A percentile compares a stretch with the other conserved stretches of the same genome.
Evolutionary conservation across 2,329 filamentous ascomycete genomes (phyloP).

Genomic region (Fusarium sp.): DNA sequence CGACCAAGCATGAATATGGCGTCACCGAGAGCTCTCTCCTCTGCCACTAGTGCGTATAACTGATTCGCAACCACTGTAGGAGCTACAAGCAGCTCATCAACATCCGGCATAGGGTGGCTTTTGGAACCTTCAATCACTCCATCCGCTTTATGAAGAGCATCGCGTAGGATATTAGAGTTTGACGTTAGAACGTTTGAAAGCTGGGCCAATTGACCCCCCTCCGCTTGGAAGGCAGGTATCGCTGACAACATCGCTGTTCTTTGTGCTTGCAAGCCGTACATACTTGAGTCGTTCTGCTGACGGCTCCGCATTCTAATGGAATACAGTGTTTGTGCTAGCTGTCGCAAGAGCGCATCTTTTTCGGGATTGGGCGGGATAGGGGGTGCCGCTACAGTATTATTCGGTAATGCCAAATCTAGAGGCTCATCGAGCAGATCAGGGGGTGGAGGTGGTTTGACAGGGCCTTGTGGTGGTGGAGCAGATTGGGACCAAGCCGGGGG

Average conservation of each 20-base stretch:
- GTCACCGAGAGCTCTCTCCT: slow-evolving; percentile 88
- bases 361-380: slow-evolving; percentile 96
- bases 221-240: slow-evolving; percentile 76
- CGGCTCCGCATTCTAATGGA: slow-evolving; percentile 77
- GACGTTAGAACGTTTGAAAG: slow-evolving; percentile 78
- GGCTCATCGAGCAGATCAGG: slow-evolving; percentile 70
- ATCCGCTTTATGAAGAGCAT: slow-evolving; percentile 83
- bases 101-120: slow-evolving; percentile 76
- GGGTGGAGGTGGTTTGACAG: slow-evolving; percentile 54
- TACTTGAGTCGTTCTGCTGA: slow-evolving; percentile 78
- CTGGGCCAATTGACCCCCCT: slow-evolving; percentile 78
- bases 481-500: slow-evolving; percentile 47
- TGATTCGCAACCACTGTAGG: slow-evolving; percentile 94
- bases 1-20: slow-evolving; percentile 85
- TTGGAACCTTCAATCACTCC: slow-evolving; percentile 80
- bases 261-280: slow-evolving; percentile 83
- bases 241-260: slow-evolving; percentile 80
- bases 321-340: slow-evolving; percentile 78
- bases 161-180: slow-evolving; percentile 84
- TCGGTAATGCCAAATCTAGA: slow-evolving; percentile 64
- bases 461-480: slow-evolving; percentile 41
- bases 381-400: slow-evolving; percentile 73
- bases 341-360: slow-evolving; percentile 86
- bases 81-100: slow-evolving; percentile 93
- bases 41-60: slow-evolving; percentile 88